Evolutionary conservation across 257 asterid genomes (phyloP).

Genomic region (Nicotiana tabacum): DNA sequence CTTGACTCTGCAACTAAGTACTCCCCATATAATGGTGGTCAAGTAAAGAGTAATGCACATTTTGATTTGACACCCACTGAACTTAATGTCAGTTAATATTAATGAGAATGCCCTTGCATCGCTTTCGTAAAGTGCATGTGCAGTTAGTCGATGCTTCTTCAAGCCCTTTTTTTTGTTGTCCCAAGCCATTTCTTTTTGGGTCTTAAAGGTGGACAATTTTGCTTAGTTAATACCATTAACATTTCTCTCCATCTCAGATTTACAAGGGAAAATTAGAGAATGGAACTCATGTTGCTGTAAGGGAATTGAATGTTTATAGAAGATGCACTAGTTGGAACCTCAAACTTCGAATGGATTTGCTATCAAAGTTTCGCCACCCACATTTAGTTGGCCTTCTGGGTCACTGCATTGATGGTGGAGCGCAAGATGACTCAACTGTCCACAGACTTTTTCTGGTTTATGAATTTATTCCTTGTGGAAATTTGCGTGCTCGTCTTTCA

Average conservation of each 20-base stretch:
- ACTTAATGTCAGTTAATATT: neutral
- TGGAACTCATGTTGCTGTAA: slow-evolving; percentile 41
- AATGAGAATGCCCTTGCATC: neutral
- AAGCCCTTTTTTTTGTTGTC: neutral
- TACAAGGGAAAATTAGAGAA: slow-evolving; percentile 58
- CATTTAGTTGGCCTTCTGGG: slow-evolving; percentile 67
- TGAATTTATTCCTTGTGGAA: slow-evolving; percentile 49
- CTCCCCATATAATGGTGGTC: neutral
- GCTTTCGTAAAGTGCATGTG: neutral
- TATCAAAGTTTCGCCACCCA: slow-evolving; percentile 62
- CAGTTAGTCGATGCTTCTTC: neutral
- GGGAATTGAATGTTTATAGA: slow-evolving; percentile 47
- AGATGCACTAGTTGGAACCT: slow-evolving; percentile 56
- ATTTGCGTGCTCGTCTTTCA: slow-evolving; percentile 48
- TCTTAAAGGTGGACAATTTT: neutral
- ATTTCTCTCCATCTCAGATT: slow-evolving; percentile 32
- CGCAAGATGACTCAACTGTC: slow-evolving; percentile 29
- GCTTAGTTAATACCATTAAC: neutral
- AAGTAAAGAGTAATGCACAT: neutral
- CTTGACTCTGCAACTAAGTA: neutral
- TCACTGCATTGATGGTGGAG: slow-evolving; percentile 52
- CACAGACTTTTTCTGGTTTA: slow-evolving; percentile 52
- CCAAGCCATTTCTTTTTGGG: neutral
- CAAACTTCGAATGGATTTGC: slow-evolving; percentile 58
- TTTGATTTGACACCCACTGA: neutral